Percentiles rank a stretch among this genome's conserved stretches.
Conservation (phyloP, 768 basidiomycete species). For the Phanerochaete sordida region DNA sequence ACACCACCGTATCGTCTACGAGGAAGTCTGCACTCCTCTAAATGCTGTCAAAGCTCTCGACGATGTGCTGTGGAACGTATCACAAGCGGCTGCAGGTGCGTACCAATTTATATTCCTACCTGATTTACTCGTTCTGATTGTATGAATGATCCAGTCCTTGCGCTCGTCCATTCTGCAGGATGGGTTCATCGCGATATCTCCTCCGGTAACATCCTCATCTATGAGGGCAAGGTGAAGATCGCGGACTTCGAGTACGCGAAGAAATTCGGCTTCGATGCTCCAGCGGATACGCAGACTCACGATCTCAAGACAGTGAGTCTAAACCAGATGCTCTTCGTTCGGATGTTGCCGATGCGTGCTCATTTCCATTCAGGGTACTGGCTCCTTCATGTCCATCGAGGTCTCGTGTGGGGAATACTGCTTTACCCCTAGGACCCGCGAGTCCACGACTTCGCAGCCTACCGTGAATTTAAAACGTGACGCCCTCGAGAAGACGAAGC, state of each 20-base stretch:
- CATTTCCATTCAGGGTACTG: too few species aligned
- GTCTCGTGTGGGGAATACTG: too few species aligned
- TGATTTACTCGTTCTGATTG: too few species aligned
- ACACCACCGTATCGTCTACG: background rate
- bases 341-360: too few species aligned
- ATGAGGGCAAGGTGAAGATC: background rate
- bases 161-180: background rate
- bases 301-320: too few species aligned
- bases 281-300: background rate
- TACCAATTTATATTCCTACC: background rate
- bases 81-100: background rate
- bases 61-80: background rate
- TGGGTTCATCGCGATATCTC: background rate
- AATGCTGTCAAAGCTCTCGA: background rate
- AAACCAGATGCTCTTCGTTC: too few species aligned
- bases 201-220: background rate
- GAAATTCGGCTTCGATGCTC: background rate
- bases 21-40: background rate
- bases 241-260: background rate
- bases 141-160: background rate
- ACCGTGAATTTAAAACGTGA: too few species aligned
- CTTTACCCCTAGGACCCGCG: too few species aligned
- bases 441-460: too few species aligned
- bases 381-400: too few species aligned
- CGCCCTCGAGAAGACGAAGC: too few species aligned